Evolutionary conservation across 768 basidiomycete genomes (phyloP).

Genomic region (Phylloporus arenicola): DNA sequence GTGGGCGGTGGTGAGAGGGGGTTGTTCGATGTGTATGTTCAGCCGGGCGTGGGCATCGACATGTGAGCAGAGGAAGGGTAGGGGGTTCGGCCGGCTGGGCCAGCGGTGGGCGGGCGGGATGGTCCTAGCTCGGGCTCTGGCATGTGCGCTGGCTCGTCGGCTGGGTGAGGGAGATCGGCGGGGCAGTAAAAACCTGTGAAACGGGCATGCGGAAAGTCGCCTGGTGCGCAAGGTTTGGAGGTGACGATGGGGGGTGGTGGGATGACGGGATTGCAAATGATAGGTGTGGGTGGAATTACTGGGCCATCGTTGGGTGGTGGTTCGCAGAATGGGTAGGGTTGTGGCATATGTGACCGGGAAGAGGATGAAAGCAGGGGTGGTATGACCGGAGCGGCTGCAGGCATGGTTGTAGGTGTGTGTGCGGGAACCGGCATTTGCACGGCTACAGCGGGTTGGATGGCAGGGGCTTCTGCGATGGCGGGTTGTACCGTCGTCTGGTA

Average conservation of each 20-base stretch:
- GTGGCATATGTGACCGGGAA: slow-evolving; percentile 18
- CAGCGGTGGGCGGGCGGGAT: slow-evolving; percentile 3
- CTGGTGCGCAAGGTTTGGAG: slow-evolving; percentile 4
- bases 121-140: slow-evolving; percentile 1
- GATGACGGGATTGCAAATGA: slow-evolving; percentile 12
- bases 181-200: slow-evolving; percentile 28
- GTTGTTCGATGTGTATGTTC: no score
- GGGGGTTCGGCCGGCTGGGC: slow-evolving; percentile 11
- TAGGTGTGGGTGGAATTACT: slow-evolving; percentile 16
- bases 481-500: slow-evolving; percentile 16
- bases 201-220: slow-evolving; percentile 17
- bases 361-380: background rate
- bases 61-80: slow-evolving; percentile 4
- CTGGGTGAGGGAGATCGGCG: slow-evolving; percentile 4
- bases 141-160: background rate
- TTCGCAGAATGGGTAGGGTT: slow-evolving; percentile 1
- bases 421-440: slow-evolving; percentile 3
- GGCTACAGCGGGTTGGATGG: background rate
- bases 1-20: slow-evolving; percentile 61
- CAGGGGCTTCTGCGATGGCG: slow-evolving; percentile 1
- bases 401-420: background rate
- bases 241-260: slow-evolving; percentile 24
- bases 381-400: no score
- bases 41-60: slow-evolving; percentile 3
- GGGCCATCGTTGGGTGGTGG: background rate